These are phyloP conservation scores for Fusarium tuaranense DNA, from an alignment of 2,329 filamentous ascomycete genomes.

Conservation along the genomic window DNA sequence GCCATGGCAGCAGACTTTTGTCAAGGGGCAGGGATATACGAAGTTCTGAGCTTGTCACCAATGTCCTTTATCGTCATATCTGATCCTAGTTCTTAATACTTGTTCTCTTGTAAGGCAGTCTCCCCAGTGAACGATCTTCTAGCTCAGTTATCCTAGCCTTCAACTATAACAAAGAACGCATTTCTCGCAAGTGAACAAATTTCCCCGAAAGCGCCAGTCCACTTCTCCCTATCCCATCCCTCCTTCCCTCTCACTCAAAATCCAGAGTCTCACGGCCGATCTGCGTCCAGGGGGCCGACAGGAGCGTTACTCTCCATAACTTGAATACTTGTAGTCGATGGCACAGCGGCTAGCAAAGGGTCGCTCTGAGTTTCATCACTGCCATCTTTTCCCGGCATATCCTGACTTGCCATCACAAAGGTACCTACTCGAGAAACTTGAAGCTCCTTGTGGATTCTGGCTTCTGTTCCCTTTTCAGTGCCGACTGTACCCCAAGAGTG, in stretches of 20 bases:
- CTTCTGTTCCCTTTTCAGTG: neutral
- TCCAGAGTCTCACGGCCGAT: neutral
- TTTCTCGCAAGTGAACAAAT: too few species aligned
- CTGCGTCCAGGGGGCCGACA: neutral
- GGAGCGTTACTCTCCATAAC: neutral
- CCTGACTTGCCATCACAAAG: neutral
- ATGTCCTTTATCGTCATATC: neutral
- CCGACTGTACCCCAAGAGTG: neutral
- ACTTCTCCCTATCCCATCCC: neutral
- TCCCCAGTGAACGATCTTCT: too few species aligned
- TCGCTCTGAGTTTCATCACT: neutral
- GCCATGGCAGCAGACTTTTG: constrained; percentile 59
- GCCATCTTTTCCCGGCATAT: neutral
- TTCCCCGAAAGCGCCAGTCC: neutral
- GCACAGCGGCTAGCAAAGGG: neutral
- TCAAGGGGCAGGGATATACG: constrained; percentile 55
- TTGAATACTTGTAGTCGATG: neutral
- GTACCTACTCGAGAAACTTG: neutral
- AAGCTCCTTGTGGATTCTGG: neutral
- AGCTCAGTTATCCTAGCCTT: too few species aligned
- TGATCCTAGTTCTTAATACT: neutral
- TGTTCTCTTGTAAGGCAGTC: neutral
- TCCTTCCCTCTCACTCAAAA: neutral
- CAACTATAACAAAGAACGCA: too few species aligned
- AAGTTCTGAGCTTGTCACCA: constrained; percentile 38